These are phyloP conservation scores for Podospora comata DNA, from an alignment of 495 filamentous ascomycete genomes.

Conservation along the genomic window DNA sequence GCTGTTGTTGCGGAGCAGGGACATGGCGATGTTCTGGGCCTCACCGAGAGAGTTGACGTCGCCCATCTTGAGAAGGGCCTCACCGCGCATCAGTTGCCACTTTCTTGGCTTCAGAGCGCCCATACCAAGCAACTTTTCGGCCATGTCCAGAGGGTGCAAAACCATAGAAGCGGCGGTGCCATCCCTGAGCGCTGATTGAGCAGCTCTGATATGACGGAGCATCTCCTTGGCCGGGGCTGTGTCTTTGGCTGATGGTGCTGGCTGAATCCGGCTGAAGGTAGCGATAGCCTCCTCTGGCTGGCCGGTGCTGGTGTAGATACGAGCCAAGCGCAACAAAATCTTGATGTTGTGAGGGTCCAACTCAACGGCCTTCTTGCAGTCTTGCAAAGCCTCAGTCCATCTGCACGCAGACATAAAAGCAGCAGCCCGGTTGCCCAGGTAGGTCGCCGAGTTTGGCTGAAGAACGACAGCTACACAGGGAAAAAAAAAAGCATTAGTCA, in stretches of 20 bases:
- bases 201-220: conserved; percentile 75
- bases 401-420: conserved; percentile 82
- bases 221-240: conserved; percentile 74
- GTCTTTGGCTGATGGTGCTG: conserved; percentile 78
- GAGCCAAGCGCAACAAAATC: conserved; percentile 80
- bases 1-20: conserved; percentile 75
- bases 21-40: conserved; percentile 88
- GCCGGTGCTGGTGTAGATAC: conserved; percentile 83
- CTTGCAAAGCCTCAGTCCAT: conserved; percentile 76
- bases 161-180: conserved; percentile 85
- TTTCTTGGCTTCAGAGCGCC: conserved; percentile 78
- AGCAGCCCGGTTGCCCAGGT: conserved; percentile 91
- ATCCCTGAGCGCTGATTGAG: conserved; percentile 67
- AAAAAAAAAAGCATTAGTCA: conserved; percentile 19
- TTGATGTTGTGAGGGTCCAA: conserved; percentile 80
- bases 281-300: conserved; percentile 80
- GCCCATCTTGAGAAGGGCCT: conserved; percentile 93
- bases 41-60: conserved; percentile 84
- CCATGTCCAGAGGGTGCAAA: conserved; percentile 84
- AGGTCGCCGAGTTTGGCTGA: conserved; percentile 75
- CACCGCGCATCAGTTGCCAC: conserved; percentile 88
- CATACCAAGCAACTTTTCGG: conserved; percentile 70
- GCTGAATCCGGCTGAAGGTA: conserved; percentile 68
- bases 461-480: conserved; percentile 68
- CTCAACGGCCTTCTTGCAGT: conserved; percentile 74